These are phyloP conservation scores for Cerrena zonata DNA, from an alignment of 1,284 basidiomycete species.

Conservation along the genomic window DNA sequence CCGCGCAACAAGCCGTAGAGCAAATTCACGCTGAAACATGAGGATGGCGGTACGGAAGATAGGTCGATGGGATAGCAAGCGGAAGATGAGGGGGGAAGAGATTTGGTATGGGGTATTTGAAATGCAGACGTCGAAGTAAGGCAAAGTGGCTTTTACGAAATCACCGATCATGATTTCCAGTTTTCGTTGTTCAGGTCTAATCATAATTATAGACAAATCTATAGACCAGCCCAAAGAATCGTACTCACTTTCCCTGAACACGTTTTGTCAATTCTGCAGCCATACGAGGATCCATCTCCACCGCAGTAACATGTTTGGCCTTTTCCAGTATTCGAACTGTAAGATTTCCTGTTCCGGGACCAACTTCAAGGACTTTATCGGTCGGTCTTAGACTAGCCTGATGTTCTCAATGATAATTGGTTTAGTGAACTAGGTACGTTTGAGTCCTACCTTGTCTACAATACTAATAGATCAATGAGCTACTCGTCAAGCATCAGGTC, in stretches of 20 bases:
- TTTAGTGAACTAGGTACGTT: background rate
- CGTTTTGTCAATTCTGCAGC: slow-evolving; percentile 95
- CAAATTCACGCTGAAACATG: slow-evolving; percentile 99
- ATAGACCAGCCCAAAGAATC: slow-evolving; percentile 5
- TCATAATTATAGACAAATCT: slow-evolving; percentile 3
- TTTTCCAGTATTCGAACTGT: slow-evolving; percentile 93
- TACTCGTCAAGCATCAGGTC: slow-evolving; percentile 7
- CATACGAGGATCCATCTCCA: slow-evolving; percentile 99
- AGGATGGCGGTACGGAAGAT: slow-evolving; percentile 91
- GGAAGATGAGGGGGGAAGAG: slow-evolving; percentile 95
- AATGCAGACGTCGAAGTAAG: slow-evolving; percentile 98
- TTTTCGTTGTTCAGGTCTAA: slow-evolving; percentile 89
- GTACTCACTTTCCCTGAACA: slow-evolving; percentile 92
- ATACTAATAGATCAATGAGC: slow-evolving; percentile 46
- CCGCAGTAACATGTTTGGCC: slow-evolving; percentile 86
- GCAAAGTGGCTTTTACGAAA: slow-evolving; percentile 93
- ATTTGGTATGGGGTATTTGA: slow-evolving; percentile 99
- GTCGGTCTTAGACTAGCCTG: slow-evolving; percentile 90
- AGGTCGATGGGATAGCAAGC: slow-evolving; percentile 91
- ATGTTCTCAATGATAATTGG: background rate
- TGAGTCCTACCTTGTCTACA: slow-evolving; percentile 60
- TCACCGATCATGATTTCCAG: slow-evolving; percentile 93
- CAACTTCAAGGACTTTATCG: slow-evolving; percentile 95
- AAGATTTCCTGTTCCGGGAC: slow-evolving; percentile 96
- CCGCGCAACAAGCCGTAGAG: slow-evolving; percentile 85